phyloP scores from a whole-genome alignment of 1,139 yeast genomes.

The Eremothecium gossypii region DNA sequence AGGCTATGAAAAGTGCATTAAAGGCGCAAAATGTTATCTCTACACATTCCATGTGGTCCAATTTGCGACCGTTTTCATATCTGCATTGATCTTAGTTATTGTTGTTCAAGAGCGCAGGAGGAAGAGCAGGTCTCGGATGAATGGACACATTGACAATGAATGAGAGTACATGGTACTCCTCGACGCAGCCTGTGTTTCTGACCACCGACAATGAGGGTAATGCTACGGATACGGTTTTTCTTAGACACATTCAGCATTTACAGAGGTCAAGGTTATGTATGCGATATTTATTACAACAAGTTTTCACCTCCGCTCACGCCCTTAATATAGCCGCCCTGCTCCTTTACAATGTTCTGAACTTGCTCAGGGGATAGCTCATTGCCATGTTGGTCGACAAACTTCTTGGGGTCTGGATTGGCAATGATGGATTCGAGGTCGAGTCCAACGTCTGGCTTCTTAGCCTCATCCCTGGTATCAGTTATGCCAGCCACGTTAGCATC shows the following conservation, averaged over 20 bases:
- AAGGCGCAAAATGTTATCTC: conserved; percentile 22
- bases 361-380: conserved; percentile 20
- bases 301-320: conserved; percentile 1
- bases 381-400: conserved; percentile 24
- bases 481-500: conserved; percentile 7
- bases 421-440: conserved; percentile 15
- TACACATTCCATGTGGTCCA: conserved; percentile 21
- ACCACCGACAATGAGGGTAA: no score
- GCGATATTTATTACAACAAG: background rate
- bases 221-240: no score
- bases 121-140: background rate
- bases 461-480: background rate
- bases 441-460: conserved; percentile 9
- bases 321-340: conserved; percentile 19
- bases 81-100: conserved; percentile 8
- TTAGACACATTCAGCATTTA: no score
- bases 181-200: no score
- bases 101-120: background rate
- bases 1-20: conserved; percentile 16
- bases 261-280: background rate
- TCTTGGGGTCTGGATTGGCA: conserved; percentile 18
- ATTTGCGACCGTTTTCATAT: conserved; percentile 8
- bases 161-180: no score
- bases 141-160: no score
- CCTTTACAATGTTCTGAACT: conserved; percentile 14